Conservation (phyloP, 495 filamentous ascomycete species). For the Stereocaulon alpinum region DNA sequence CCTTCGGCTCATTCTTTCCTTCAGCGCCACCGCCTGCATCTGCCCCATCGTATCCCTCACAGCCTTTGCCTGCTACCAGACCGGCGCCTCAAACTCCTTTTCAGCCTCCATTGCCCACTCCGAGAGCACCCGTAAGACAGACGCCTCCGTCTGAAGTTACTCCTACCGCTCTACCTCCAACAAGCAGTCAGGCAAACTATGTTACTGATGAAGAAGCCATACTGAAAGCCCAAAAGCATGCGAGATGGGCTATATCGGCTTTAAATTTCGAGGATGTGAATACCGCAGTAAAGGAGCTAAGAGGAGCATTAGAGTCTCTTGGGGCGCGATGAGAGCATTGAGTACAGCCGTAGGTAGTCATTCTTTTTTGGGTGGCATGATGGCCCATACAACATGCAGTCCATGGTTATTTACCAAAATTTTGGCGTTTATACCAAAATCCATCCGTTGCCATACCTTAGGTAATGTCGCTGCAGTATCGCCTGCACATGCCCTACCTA, state of each 20-base stretch:
- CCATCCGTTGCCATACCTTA: too few relatives aligned
- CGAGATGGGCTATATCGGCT: constrained; percentile 93
- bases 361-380: too few relatives aligned
- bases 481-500: too few relatives aligned
- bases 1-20: constrained; percentile 13
- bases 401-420: too few relatives aligned
- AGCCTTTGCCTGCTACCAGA: constrained; percentile 21
- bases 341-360: not conserved
- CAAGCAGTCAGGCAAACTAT: constrained; percentile 20
- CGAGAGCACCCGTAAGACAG: not conserved
- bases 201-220: constrained; percentile 62
- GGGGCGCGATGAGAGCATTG: constrained; percentile 34
- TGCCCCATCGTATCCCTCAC: constrained; percentile 14
- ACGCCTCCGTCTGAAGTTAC: not conserved
- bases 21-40: constrained; percentile 19
- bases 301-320: constrained; percentile 57
- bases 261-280: constrained; percentile 92
- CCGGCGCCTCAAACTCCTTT: constrained; percentile 23
- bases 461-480: too few relatives aligned
- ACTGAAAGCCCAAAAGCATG: constrained; percentile 79
- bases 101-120: not conserved
- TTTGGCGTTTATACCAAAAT: too few relatives aligned
- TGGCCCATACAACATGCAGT: too few relatives aligned
- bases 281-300: constrained; percentile 80
- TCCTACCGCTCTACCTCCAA: not conserved